Evolutionary conservation across 192 early-diverging fungal genomes (phyloP), one percentile per base, ranked within the genome.

Genomic region (Geosiphon pyriformis): DNA sequence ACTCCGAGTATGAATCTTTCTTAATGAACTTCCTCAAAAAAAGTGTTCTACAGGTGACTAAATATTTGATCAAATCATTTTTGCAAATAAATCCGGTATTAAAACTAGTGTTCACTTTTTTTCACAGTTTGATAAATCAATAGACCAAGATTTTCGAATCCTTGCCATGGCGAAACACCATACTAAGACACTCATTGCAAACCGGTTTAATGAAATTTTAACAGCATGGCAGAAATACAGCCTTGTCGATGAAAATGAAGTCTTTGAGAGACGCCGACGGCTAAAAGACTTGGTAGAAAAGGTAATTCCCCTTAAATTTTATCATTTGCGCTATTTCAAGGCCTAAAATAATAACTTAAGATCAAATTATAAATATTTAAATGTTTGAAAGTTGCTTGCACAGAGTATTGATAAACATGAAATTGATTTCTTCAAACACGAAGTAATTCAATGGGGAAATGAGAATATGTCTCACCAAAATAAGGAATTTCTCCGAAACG

Each of bases 1-100:
- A 67, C 29, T 67, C 65, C 2, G 42, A 67, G 8, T 56, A 67
- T 67, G 65, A 67, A 67, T 55, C 65, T 8, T 67, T 67, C 48
- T 29, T 67, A n/a, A 67, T 67, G 51, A 67, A 57, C 20, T 67
- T 67, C 12, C 10, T 67, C 15, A 67, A 35, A 35, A 67, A 67
- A 32, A 56, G 53, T 47, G 37, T 48, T 0, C 53, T 67, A 8
- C 65, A 67, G 65, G 65, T 67, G 46, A 57, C 12, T 49, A 62
- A 62, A 48, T 7, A 60, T 26, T 7, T 12, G 10, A 17, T 29
- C 20, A 2, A 17, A 59, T 49, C 37, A 65, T 26, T 51, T 50
- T 15, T 53, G 22, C 6, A 20, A 55, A 26, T 32, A 32, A 25
- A 11, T 25, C 7, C 32, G 15, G 17, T 7, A 22, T 31, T 12